These are phyloP conservation scores for Epichloe hybrida DNA, from an alignment of 2,329 filamentous ascomycete species.

Conservation along the genomic window DNA sequence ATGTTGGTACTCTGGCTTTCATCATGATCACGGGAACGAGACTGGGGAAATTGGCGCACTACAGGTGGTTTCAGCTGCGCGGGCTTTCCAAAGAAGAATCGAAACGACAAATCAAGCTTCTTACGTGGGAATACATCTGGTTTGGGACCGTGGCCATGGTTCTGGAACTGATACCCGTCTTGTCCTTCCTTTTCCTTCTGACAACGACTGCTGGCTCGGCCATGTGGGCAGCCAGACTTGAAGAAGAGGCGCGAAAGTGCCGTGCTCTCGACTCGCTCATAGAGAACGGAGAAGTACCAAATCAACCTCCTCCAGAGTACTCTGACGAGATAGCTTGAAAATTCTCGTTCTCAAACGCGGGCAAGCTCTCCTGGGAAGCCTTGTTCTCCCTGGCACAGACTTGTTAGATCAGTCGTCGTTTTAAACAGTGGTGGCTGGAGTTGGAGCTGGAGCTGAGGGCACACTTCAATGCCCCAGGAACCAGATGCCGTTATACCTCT, in stretches of 20 bases:
- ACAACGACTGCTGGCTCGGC: constrained; percentile 77
- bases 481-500: neutral
- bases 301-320: constrained; percentile 15
- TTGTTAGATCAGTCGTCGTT: neutral
- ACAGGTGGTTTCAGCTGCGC: constrained; percentile 74
- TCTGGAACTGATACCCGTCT: constrained; percentile 72
- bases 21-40: constrained; percentile 78
- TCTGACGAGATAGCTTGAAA: constrained; percentile 11
- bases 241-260: constrained; percentile 47
- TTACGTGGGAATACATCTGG: constrained; percentile 78
- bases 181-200: constrained; percentile 90
- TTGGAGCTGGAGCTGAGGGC: neutral
- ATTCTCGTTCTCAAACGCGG: neutral
- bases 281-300: constrained; percentile 7
- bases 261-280: constrained; percentile 6
- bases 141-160: constrained; percentile 79
- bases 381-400: neutral
- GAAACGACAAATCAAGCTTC: constrained; percentile 52
- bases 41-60: constrained; percentile 78
- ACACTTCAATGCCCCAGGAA: neutral
- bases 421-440: no score
- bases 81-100: constrained; percentile 61
- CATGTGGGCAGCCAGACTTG: constrained; percentile 71
- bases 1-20: constrained; percentile 72
- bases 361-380: neutral